Evolutionary conservation across 345 rosid species (phyloP).

Genomic region (Brassica rapa): DNA sequence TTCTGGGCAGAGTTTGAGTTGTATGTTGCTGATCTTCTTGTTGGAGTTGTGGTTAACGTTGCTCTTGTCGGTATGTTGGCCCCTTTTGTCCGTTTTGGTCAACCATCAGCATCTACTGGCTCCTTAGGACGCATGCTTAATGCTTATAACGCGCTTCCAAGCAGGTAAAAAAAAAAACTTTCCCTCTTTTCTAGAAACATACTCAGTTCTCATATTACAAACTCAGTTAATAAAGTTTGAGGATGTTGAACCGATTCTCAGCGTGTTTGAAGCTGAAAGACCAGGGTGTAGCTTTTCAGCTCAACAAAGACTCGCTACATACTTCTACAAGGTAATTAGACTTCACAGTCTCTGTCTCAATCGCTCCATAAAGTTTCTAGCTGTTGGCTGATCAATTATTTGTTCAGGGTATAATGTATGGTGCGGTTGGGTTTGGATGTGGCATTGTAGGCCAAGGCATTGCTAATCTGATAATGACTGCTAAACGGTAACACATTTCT

Average conservation of each 20-base stretch:
- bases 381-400: neutral
- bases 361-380: neutral
- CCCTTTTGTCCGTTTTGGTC: conserved; percentile 84
- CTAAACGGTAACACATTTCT: conserved; percentile 61
- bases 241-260: conserved; percentile 37
- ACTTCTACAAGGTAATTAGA: conserved; percentile 51
- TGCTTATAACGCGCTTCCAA: conserved; percentile 91
- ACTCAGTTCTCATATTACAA: neutral
- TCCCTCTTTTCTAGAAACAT: neutral
- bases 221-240: neutral
- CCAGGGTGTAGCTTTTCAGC: conserved; percentile 73
- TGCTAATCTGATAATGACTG: conserved; percentile 91
- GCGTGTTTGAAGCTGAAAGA: conserved; percentile 86
- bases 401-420: conserved; percentile 67
- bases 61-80: conserved; percentile 96
- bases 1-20: conserved; percentile 96
- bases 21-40: conserved; percentile 87
- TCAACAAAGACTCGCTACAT: conserved; percentile 71
- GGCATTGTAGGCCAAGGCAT: conserved; percentile 93
- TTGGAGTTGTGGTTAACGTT: conserved; percentile 77
- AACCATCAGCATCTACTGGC: conserved; percentile 63
- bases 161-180: conserved; percentile 53
- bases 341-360: neutral
- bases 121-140: conserved; percentile 57
- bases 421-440: conserved; percentile 89